phyloP scores from a whole-genome alignment of 768 basidiomycete genomes.

The Suillus subalutaceus region DNA sequence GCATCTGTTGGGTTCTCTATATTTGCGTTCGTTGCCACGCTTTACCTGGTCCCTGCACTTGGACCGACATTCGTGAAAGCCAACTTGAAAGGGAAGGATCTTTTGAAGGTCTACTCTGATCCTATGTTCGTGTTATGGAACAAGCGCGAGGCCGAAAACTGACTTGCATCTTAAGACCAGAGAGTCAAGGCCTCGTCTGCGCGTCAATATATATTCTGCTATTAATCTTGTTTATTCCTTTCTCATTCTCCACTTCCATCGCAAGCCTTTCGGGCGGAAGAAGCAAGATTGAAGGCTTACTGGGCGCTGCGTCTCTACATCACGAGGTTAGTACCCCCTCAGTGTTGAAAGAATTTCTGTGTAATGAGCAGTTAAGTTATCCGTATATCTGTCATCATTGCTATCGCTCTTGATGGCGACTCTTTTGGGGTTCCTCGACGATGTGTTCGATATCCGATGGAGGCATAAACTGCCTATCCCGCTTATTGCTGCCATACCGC shows the following conservation, averaged over 20 bases:
- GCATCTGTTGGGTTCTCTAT: constrained; percentile 83
- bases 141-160: not conserved
- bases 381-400: constrained; percentile 90
- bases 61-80: constrained; percentile 80
- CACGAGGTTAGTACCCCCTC: constrained; percentile 62
- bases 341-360: not conserved
- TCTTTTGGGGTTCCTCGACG: constrained; percentile 93
- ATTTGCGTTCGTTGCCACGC: constrained; percentile 75
- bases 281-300: constrained; percentile 49
- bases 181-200: constrained; percentile 90
- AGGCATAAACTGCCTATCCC: constrained; percentile 97
- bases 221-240: constrained; percentile 92
- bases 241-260: constrained; percentile 84
- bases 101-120: constrained; percentile 78
- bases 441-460: constrained; percentile 99
- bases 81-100: constrained; percentile 82
- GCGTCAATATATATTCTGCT: constrained; percentile 87
- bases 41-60: constrained; percentile 82
- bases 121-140: constrained; percentile 56
- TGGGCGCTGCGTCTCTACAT: constrained; percentile 61
- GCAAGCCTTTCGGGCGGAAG: constrained; percentile 45
- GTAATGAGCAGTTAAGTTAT: constrained; percentile 52
- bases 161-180: constrained; percentile 64
- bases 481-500: constrained; percentile 91
- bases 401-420: constrained; percentile 93